A percentile compares a stretch with the other conserved stretches of the same genome.
Conservation (phyloP, 2,329 filamentous ascomycete genomes). For the Penicillium sp. region DNA sequence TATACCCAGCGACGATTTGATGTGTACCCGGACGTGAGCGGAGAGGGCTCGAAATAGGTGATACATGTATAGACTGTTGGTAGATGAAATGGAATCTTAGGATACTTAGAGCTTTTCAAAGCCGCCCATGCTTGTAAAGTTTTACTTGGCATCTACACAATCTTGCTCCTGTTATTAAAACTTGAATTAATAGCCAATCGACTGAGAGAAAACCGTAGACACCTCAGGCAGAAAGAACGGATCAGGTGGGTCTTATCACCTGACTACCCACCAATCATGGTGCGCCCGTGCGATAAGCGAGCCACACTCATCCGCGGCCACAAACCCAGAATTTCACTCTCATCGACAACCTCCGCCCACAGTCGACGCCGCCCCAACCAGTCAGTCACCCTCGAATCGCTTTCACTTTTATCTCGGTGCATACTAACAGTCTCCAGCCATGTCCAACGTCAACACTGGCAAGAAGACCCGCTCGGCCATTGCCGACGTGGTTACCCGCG, state of each 20-base stretch:
- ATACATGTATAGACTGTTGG: not conserved
- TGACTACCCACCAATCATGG: conserved; percentile 32
- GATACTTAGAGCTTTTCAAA: too few species aligned
- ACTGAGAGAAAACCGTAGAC: too few species aligned
- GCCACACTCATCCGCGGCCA: conserved; percentile 41
- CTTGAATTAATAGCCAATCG: too few species aligned
- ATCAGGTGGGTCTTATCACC: not conserved
- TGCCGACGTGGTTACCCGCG: conserved; percentile 97
- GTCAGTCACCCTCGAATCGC: conserved; percentile 31
- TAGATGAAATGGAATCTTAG: too few species aligned
- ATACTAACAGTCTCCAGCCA: conserved; percentile 53
- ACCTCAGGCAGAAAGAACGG: conserved; percentile 10
- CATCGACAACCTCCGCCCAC: conserved; percentile 44
- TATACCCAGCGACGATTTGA: conserved; percentile 87
- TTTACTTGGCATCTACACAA: too few species aligned
- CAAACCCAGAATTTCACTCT: conserved; percentile 35
- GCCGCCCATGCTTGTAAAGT: too few species aligned
- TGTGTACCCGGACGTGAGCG: conserved; percentile 88
- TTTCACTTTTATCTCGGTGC: not conserved
- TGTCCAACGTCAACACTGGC: conserved; percentile 68
- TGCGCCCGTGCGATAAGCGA: conserved; percentile 37
- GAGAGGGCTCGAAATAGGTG: conserved; percentile 42
- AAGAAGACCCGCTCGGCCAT: conserved; percentile 91
- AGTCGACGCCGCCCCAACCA: conserved; percentile 42
- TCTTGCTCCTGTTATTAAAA: too few species aligned